Evolutionary conservation across 768 basidiomycete genomes (phyloP), one percentile per base, ranked within the genome.

Genomic region (Leccinum aurantiacum): DNA sequence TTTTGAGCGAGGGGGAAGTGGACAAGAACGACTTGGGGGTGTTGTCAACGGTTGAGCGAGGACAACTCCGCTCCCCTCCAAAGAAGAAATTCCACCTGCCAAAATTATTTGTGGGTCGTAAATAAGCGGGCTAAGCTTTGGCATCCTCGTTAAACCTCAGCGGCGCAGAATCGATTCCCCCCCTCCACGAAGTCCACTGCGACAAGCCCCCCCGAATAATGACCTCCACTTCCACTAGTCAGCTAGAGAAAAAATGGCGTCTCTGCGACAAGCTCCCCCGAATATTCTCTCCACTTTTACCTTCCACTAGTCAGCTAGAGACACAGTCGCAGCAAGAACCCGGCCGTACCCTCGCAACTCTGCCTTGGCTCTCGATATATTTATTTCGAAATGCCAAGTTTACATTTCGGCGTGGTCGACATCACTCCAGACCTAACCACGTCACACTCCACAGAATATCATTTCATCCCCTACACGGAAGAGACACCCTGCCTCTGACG

Each of bases 61-160:
- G 27, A 47, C 66, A 67, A 67, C 66, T 67, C 66, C 63, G 66
- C 66, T 33, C 22, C 44, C 53, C 58, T 47, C 46, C 46, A 6
- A 51, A 58, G 59, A 57, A 35, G 61, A 56, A 59, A 55, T 48
- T 52, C 54, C 54, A 53, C 63, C 50, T 62, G 64, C 57, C 67
- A 66, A 59, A 57, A 49, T n/a, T n/a, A 49, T 24, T 22, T 2
- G 35, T 31, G 1, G 29, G 0, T 44, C 37, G 47, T 62, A 33
- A 33, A 33, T 33, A 51, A 57, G 54, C 55, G 57, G 11, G 35
- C 10, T n/a, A 29, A 29, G 14, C 35, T 10, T 47, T 41, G 38
- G 27, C 37, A 49, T 57, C 50, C 22, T 47, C 60, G 47, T 58
- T 38, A 1, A 15, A 37, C 53, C 58, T 46, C 48, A 54, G 57